A percentile compares a stretch with the other conserved stretches of the same genome.
These are phyloP conservation scores for Tephrocybe sp. DNA, from an alignment of 768 basidiomycete species.

Conservation along the genomic window DNA sequence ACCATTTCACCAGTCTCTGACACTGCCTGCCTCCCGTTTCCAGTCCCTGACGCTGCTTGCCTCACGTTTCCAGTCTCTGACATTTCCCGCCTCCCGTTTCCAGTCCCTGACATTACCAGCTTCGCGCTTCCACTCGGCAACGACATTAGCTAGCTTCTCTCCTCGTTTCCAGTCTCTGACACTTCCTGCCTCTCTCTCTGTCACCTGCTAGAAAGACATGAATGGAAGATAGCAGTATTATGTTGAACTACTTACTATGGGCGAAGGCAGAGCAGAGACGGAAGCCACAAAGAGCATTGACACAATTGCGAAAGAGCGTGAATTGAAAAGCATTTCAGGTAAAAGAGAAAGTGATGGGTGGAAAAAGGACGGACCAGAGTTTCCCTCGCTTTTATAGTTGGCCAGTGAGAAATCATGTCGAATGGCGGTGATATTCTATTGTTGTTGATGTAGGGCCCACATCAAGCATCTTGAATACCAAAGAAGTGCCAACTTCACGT, in stretches of 20 bases:
- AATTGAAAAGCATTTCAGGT: conserved; percentile 30
- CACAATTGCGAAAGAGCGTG: conserved; percentile 33
- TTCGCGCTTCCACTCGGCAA: conserved; percentile 12
- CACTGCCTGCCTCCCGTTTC: background rate
- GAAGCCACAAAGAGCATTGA: conserved; percentile 30
- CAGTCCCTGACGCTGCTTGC: conserved; percentile 9
- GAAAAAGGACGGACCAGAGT: conserved; percentile 17
- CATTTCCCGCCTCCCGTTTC: conserved; percentile 1
- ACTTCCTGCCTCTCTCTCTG: conserved; percentile 5
- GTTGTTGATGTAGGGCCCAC: conserved; percentile 17
- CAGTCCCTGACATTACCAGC: conserved; percentile 11
- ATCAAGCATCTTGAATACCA: conserved; percentile 28
- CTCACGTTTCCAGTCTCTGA: conserved; percentile 14
- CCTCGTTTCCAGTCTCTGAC: conserved; percentile 18
- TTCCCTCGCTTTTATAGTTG: conserved; percentile 33
- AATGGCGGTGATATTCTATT: conserved; percentile 30
- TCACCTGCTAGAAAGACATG: background rate
- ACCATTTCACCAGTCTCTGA: background rate
- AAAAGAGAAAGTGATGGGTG: conserved; percentile 19
- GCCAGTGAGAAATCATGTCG: conserved; percentile 32
- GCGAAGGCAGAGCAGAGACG: conserved; percentile 37
- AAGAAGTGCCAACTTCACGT: conserved; percentile 1
- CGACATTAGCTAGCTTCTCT: background rate
- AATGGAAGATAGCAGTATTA: background rate
- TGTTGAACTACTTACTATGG: conserved; percentile 15